Evolutionary conservation across 2,329 filamentous ascomycete species (phyloP), one percentile per base, ranked within the genome.

Genomic region (Penicillium carneum): DNA sequence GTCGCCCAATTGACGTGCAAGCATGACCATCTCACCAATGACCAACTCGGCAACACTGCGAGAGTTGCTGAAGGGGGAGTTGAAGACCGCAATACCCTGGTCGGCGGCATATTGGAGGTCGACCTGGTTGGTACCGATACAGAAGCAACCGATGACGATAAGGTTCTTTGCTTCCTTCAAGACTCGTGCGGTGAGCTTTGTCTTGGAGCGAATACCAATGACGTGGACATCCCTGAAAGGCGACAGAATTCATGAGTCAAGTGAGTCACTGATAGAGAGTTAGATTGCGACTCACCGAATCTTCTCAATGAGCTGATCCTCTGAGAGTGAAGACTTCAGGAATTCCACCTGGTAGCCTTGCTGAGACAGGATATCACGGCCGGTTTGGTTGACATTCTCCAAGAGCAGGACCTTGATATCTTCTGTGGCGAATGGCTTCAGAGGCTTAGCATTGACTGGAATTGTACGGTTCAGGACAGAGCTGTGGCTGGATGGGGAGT

Each of bases 61-160:
- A 9, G 94, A 98, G 82, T 99, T 99, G 81, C 91, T 93, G 81
- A 99, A 99, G 1, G 95, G 95, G 47, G 95, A 98, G 82, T 99
- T 99, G 87, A 99, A 99, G 66, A 99, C 95, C 38, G 93, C 93
- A 76, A 98, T 97, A 68, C 95, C 78, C 62, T 80, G 75, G 18
- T 78, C 74, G n/a, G 78, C 78, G 5, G 78, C 77, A 70, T 77
- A 80, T 65, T 80, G 77, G 29, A 80, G 74, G 61, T 80, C 78
- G 33, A 80, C 78, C 66, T 80, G 78, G 65, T 80, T 98, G 59
- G 95, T 99, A 68, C 95, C 95, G 72, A 99, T 99, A 79, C 95
- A 99, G 86, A 99, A 99, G 83, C 95, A 99, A 63, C 95, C 95
- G 71, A 98, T 88, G 64, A 97, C 95, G 61, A 98, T 90, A 56